A percentile compares a stretch with the other conserved stretches of the same genome.
These are phyloP conservation scores for Hydnum rufescens DNA, from an alignment of 768 basidiomycete genomes.

Conservation along the genomic window DNA sequence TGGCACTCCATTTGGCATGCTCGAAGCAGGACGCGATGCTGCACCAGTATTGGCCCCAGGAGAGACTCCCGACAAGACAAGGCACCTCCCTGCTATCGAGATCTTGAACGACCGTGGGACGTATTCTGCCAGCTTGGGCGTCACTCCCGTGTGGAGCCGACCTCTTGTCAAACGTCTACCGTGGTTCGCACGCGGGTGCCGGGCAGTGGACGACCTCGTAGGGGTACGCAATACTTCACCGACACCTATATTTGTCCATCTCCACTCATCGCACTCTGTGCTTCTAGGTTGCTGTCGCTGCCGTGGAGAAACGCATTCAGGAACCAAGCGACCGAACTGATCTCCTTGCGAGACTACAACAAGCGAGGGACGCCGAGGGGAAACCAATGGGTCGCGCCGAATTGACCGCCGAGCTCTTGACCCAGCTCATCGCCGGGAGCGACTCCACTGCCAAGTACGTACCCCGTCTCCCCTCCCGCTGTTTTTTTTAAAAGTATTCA, in stretches of 20 bases:
- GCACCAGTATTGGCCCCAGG: slow-evolving; percentile 38
- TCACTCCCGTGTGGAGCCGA: slow-evolving; percentile 26
- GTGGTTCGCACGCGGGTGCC: slow-evolving; percentile 52
- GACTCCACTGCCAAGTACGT: slow-evolving; percentile 85
- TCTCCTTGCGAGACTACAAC: slow-evolving; percentile 60
- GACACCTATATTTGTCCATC: background rate
- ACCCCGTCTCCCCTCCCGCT: slow-evolving; percentile 4
- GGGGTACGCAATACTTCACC: slow-evolving; percentile 22
- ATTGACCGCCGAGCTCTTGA: slow-evolving; percentile 73
- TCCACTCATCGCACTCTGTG: no score
- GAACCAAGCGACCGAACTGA: slow-evolving; percentile 55
- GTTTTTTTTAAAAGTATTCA: no score
- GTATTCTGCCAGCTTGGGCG: slow-evolving; percentile 68
- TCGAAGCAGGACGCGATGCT: slow-evolving; percentile 48
- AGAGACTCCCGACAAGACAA: slow-evolving; percentile 12
- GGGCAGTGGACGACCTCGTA: slow-evolving; percentile 50
- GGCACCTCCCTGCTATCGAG: slow-evolving; percentile 54
- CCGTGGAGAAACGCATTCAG: slow-evolving; percentile 51
- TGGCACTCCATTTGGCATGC: slow-evolving; percentile 79
- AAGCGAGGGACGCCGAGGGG: slow-evolving; percentile 56
- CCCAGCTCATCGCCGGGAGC: slow-evolving; percentile 72
- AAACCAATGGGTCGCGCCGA: slow-evolving; percentile 65
- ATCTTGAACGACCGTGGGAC: slow-evolving; percentile 82
- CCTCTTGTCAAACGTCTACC: slow-evolving; percentile 27
- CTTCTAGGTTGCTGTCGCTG: slow-evolving; percentile 14